A percentile compares a stretch with the other conserved stretches of the same genome.
Evolutionary conservation across 331 rosid species (phyloP).

Genomic region (Quercus lobata): DNA sequence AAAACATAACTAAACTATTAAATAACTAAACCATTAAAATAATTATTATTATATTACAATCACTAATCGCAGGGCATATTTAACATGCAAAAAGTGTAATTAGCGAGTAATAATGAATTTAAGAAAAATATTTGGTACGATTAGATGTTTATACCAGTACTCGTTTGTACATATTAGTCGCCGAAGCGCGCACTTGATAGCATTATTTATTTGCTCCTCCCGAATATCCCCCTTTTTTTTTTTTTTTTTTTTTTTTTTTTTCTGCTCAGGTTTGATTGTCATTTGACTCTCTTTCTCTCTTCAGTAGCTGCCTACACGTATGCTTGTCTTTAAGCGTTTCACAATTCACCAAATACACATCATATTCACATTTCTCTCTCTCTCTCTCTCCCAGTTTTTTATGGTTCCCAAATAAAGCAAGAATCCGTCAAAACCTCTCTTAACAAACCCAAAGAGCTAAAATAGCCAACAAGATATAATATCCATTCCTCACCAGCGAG

Average conservation of each 20-base stretch:
- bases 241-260: background rate
- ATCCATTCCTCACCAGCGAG: background rate
- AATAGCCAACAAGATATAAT: background rate
- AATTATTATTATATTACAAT: no score
- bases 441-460: background rate
- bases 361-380: background rate
- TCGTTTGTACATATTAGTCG: no score
- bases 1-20: no score
- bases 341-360: no score
- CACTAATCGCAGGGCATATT: no score
- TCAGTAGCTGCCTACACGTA: slow-evolving; percentile 9
- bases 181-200: no score
- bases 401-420: background rate
- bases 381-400: background rate
- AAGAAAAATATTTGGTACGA: no score
- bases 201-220: no score
- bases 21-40: fast-evolving
- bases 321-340: slow-evolving; percentile 5
- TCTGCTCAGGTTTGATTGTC: background rate
- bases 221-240: background rate
- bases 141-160: no score
- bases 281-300: background rate
- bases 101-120: no score
- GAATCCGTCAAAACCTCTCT: background rate
- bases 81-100: no score